phyloP scores from a whole-genome alignment of 1,284 basidiomycete species.

The Trichosporon inkin region DNA sequence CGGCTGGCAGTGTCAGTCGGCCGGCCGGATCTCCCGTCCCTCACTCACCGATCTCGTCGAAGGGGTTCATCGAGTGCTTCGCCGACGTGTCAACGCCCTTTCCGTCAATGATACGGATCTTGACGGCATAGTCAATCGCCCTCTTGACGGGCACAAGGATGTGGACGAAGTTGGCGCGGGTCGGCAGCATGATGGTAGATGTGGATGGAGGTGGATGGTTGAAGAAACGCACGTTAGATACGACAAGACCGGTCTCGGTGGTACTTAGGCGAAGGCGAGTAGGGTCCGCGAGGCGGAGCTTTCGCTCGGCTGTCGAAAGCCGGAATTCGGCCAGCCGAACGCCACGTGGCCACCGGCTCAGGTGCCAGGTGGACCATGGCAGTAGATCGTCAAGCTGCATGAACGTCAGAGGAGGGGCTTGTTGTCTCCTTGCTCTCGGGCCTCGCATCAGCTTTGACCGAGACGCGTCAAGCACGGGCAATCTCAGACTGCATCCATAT shows the following conservation, averaged over 20 bases:
- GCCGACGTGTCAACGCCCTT: conserved; percentile 91
- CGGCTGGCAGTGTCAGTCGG: conserved; percentile 58
- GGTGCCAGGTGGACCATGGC: no score
- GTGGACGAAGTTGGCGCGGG: conserved; percentile 67
- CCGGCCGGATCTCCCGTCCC: conserved; percentile 14
- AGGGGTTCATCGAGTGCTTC: conserved; percentile 98
- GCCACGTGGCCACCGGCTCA: no score
- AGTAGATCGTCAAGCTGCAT: no score
- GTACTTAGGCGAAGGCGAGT: not conserved
- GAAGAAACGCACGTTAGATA: conserved; percentile 1
- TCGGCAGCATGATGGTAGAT: conserved; percentile 62
- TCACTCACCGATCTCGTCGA: conserved; percentile 84
- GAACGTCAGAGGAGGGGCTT: no score
- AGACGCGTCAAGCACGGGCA: no score
- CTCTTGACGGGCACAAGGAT: conserved; percentile 89
- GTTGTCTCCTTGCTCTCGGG: no score
- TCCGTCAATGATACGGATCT: conserved; percentile 89
- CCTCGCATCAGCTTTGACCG: no score
- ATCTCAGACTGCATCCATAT: no score
- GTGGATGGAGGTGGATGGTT: not conserved
- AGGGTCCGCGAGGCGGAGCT: no score
- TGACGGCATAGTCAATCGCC: conserved; percentile 58
- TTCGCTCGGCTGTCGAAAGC: no score
- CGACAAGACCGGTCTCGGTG: not conserved
- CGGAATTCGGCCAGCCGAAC: no score